These are phyloP conservation scores for Moelleriella libera DNA, from an alignment of 2,329 filamentous ascomycete genomes.

Conservation along the genomic window DNA sequence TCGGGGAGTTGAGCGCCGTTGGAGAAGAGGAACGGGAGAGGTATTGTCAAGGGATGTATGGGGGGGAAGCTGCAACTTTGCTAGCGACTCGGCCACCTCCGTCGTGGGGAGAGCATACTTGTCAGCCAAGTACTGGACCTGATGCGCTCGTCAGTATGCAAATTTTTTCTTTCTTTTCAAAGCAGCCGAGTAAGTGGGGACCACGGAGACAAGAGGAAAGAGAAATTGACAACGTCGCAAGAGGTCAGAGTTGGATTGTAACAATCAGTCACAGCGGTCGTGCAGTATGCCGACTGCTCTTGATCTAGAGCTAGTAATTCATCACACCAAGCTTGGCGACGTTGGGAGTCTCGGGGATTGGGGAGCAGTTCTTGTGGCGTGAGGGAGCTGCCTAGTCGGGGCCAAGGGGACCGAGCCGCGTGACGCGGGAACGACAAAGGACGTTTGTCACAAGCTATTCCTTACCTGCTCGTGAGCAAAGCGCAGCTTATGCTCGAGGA, in stretches of 20 bases:
- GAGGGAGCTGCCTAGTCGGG: background rate
- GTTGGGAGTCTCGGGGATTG: conserved; percentile 2
- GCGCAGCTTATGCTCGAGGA: conserved; percentile 52
- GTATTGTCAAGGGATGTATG: conserved; percentile 32
- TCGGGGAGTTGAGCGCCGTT: conserved; percentile 26
- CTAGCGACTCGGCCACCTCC: conserved; percentile 52
- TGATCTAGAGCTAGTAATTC: conserved; percentile 72
- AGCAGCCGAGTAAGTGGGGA: background rate
- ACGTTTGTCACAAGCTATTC: conserved; percentile 1
- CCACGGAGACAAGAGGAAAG: conserved; percentile 3
- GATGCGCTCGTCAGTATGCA: conserved; percentile 10
- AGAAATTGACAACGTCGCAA: conserved; percentile 4
- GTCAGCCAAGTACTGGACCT: conserved; percentile 53
- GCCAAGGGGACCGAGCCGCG: background rate
- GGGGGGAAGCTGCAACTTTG: conserved; percentile 52
- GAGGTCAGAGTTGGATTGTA: conserved; percentile 9
- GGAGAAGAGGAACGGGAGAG: conserved; percentile 39
- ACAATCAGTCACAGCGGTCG: conserved; percentile 42
- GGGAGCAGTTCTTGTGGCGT: conserved; percentile 3
- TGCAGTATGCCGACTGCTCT: conserved; percentile 41
- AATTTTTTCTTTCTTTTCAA: background rate
- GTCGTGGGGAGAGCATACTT: conserved; percentile 52
- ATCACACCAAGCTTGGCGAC: conserved; percentile 17
- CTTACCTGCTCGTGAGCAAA: conserved; percentile 55
- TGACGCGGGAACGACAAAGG: background rate